Base-by-base conservation (phyloP, 1,139 yeast genomes). In the Yamadazyma aaseri region DNA sequence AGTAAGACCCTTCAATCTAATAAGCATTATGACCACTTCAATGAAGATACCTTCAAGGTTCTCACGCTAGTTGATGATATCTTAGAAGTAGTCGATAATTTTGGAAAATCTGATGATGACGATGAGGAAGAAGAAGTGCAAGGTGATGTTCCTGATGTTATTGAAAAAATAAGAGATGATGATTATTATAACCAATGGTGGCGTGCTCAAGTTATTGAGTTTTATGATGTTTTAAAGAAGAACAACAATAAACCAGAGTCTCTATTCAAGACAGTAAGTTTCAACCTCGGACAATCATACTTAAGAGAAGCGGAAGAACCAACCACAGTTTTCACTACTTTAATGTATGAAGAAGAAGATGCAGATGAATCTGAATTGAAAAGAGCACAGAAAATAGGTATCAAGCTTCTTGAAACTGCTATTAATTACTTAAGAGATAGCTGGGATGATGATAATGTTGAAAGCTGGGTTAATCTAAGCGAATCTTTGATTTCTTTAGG, bases 401-500 rank as follows among this genome's bases (percentile, higher is more conserved):
- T 73, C 31, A 60, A 65, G 3, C 58, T 72, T 33, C 72, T 81
- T 17, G 49, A 58, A n/a, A 59, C 59, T 17, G 95, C 95, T 0
- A 60, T 86, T 24, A 61, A 66, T 26, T 73, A 75, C 47, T 64
- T 86, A 36, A 60, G 68, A 38, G 60, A 65, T 39, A 82, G 89
- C 1, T 77, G 81, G 54, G 77, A 79, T 34, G 79, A 77, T 20
- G 86, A 81, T 33, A 86, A 82, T 24, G 95, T 95, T 0, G 83
- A 81, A 39, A 69, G 83, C 6, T 83, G 92, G 84, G 96, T 81
- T 5, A 75, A 76, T 45, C 65, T 84, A 28, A 96, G 96, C 2
- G 97, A 92, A 56, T 90, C 95, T 1, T 70, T 78, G 53, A 85
- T 90, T 23, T 76, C 83, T 10, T 63, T 86, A 46, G 97, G 90